Evolutionary conservation across 306 rosid genomes (phyloP).

Genomic region (Acacia acuminata): DNA sequence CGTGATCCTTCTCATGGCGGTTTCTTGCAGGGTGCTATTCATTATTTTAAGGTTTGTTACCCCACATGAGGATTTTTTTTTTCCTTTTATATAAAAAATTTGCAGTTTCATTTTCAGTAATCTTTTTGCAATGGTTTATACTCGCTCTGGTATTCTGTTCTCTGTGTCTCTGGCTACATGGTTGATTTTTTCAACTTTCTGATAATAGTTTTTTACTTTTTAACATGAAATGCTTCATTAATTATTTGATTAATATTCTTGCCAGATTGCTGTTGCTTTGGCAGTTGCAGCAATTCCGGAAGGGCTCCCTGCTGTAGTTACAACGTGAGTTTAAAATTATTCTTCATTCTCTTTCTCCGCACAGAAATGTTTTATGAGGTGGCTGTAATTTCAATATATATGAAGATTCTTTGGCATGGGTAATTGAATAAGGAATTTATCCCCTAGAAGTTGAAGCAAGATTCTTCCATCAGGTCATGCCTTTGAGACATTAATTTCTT

Average conservation of each 20-base stretch:
- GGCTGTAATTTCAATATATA: constrained; percentile 18
- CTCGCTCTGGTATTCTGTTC: constrained; percentile 5
- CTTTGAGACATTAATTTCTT: constrained; percentile 15
- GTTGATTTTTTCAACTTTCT: constrained; percentile 23
- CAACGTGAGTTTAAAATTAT: constrained; percentile 68
- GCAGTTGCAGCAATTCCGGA: constrained; percentile 99
- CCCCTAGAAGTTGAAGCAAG: constrained; percentile 8
- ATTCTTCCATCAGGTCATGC: constrained; percentile 3
- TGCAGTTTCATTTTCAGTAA: constrained; percentile 18
- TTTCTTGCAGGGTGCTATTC: constrained; percentile 91
- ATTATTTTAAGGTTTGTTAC: constrained; percentile 89
- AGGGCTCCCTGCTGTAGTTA: constrained; percentile 99
- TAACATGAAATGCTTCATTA: constrained; percentile 32
- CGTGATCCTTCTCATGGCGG: constrained; percentile 99
- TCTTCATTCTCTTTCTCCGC: constrained; percentile 30
- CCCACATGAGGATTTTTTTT: neutral
- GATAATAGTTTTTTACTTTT: constrained; percentile 25
- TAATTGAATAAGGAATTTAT: constrained; percentile 19
- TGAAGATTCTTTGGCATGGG: constrained; percentile 23
- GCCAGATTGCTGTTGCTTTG: constrained; percentile 97
- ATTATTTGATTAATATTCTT: constrained; percentile 31
- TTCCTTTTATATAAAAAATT: neutral
- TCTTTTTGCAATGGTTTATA: constrained; percentile 27
- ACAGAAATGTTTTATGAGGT: constrained; percentile 4
- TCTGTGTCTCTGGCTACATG: constrained; percentile 29